Percentiles rank a stretch among this genome's conserved stretches.
Conservation (phyloP, 2,329 filamentous ascomycete genomes). For the Emmonsia crescens region DNA sequence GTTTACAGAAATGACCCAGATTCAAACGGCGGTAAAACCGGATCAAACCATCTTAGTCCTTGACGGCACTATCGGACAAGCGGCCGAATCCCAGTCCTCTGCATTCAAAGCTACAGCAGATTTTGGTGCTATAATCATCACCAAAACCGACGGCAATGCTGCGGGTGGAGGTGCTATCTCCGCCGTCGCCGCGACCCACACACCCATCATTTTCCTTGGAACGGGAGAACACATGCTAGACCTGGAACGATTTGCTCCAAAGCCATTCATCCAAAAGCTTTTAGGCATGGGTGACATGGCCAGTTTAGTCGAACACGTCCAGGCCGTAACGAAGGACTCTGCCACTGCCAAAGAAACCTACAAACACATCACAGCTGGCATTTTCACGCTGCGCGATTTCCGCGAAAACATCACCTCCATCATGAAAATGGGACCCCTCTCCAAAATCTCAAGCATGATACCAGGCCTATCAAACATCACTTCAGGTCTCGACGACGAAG, state of each 20-base stretch:
- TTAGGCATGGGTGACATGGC: slow-evolving; percentile 97
- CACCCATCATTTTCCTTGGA: slow-evolving; percentile 94
- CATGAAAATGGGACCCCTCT: slow-evolving; percentile 98
- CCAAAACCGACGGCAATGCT: slow-evolving; percentile 93
- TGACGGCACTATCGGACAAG: slow-evolving; percentile 91
- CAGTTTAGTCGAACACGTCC: slow-evolving; percentile 90
- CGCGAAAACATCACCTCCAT: slow-evolving; percentile 94
- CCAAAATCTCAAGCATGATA: slow-evolving; percentile 98
- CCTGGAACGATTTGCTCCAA: slow-evolving; percentile 81
- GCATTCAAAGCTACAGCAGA: slow-evolving; percentile 96
- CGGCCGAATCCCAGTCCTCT: slow-evolving; percentile 85
- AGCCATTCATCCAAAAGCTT: slow-evolving; percentile 86
- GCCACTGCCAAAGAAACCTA: slow-evolving; percentile 76
- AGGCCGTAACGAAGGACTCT: slow-evolving; percentile 87
- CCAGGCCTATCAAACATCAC: slow-evolving; percentile 90
- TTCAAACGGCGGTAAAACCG: slow-evolving; percentile 77
- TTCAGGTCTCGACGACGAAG: slow-evolving; percentile 92
- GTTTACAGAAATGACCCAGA: slow-evolving; percentile 96
- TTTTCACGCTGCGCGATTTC: slow-evolving; percentile 89
- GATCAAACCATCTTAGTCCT: slow-evolving; percentile 98
- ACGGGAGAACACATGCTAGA: slow-evolving; percentile 97
- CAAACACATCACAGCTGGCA: slow-evolving; percentile 95
- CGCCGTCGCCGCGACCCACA: slow-evolving; percentile 89
- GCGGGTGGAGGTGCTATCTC: slow-evolving; percentile 95
- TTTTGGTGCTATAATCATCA: slow-evolving; percentile 97